Conservation (phyloP, 2,329 filamentous ascomycete genomes). For the Neofusicoccum umdonicola region DNA sequence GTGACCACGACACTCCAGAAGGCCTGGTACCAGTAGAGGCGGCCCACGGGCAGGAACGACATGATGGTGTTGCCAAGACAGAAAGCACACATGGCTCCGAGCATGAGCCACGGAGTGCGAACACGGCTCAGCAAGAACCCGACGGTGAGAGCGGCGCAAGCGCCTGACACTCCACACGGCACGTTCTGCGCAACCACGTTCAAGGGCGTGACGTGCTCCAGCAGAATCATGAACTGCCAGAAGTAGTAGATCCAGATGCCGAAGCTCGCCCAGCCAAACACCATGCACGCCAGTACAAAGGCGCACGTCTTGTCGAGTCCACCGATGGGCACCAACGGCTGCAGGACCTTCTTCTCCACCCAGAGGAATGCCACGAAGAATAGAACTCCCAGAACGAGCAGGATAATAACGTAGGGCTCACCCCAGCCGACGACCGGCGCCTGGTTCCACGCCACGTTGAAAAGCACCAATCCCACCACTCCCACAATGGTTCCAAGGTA, state of each 20-base stretch:
- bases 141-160: constrained; percentile 32
- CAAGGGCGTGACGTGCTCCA: constrained; percentile 28
- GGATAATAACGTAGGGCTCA: constrained; percentile 54
- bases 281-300: constrained; percentile 57
- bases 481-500: constrained; percentile 49
- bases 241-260: constrained; percentile 34
- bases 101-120: constrained; percentile 31
- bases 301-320: constrained; percentile 48
- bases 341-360: constrained; percentile 44
- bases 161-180: constrained; percentile 30
- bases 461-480: constrained; percentile 56
- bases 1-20: constrained; percentile 34
- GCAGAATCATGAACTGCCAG: constrained; percentile 29
- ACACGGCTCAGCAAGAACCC: constrained; percentile 31
- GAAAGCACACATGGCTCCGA: constrained; percentile 32
- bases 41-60: constrained; percentile 40
- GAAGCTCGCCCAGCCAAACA: constrained; percentile 41
- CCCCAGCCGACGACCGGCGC: constrained; percentile 60
- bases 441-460: constrained; percentile 69
- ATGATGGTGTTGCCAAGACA: constrained; percentile 37
- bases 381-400: constrained; percentile 57
- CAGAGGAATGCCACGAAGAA: constrained; percentile 57
- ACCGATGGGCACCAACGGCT: constrained; percentile 59
- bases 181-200: constrained; percentile 27
- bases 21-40: constrained; percentile 44